phyloP scores from a whole-genome alignment of 2,329 filamentous ascomycete species.

The Sporothrix euskadiensis region DNA sequence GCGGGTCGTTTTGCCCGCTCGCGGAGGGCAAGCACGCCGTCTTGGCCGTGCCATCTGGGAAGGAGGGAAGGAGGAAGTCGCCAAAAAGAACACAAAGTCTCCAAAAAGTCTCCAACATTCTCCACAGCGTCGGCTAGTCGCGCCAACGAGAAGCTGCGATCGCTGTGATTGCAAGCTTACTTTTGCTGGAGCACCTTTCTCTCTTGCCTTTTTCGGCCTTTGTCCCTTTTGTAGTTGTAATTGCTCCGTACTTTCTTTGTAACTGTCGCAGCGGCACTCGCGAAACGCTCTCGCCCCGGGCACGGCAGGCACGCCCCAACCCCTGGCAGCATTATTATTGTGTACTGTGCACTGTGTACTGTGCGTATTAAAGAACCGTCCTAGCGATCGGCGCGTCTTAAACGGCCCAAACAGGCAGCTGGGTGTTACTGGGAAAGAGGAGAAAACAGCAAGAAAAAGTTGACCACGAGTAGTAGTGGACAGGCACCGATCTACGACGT shows the following conservation, averaged over 20 bases:
- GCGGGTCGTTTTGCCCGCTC: neutral
- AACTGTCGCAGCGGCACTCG: neutral
- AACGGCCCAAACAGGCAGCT: conserved; percentile 15
- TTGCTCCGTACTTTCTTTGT: neutral
- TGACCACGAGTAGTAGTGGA: neutral
- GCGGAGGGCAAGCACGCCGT: neutral
- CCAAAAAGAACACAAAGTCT: neutral
- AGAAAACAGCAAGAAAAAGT: neutral
- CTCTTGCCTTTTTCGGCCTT: conserved; percentile 13
- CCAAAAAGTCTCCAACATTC: neutral
- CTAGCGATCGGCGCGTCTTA: conserved; percentile 3
- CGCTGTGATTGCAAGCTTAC: neutral
- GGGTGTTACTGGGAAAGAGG: neutral
- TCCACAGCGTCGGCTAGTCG: conserved; percentile 16
- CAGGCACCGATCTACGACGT: neutral
- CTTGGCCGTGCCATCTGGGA: neutral
- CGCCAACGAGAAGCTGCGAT: conserved; percentile 18
- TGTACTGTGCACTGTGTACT: too few species aligned
- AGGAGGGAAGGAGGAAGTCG: neutral
- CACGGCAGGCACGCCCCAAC: neutral
- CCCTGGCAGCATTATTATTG: neutral
- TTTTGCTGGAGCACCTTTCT: neutral
- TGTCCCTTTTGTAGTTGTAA: too few species aligned
- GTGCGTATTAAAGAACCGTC: neutral
- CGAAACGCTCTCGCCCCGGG: neutral